Conservation (phyloP, 2,329 filamentous ascomycete genomes). For the Bipolaris cookei region DNA sequence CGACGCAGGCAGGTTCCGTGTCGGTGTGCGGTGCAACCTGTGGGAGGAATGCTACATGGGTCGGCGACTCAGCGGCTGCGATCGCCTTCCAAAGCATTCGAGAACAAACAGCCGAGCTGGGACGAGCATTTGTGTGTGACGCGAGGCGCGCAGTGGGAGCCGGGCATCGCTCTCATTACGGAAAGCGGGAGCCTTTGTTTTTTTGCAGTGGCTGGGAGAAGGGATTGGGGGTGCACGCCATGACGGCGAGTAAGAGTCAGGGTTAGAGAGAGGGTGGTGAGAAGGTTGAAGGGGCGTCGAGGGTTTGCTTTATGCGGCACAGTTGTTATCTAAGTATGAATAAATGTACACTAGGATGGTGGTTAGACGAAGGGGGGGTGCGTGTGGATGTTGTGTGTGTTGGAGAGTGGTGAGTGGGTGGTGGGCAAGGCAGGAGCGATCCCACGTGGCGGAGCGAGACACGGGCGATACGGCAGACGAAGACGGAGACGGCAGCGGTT, state of each 20-base stretch:
- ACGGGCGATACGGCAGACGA: background rate
- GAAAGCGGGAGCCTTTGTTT: conserved; percentile 12
- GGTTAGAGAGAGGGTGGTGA: background rate
- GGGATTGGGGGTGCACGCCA: conserved; percentile 1
- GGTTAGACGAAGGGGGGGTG: background rate
- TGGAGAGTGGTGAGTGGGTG: background rate
- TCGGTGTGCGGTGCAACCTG: conserved; percentile 19
- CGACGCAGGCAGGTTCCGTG: conserved; percentile 12
- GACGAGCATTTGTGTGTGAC: conserved; percentile 26
- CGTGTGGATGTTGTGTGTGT: background rate
- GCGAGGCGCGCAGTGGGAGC: conserved; percentile 28
- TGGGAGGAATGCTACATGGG: conserved; percentile 17
- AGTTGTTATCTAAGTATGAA: background rate
- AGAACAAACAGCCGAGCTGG: conserved; percentile 29
- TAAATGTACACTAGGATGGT: background rate
- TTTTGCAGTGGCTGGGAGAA: background rate
- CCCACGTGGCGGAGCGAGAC: conserved; percentile 13
- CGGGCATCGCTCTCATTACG: conserved; percentile 34
- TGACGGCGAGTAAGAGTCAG: background rate
- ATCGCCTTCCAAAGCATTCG: conserved; percentile 28
- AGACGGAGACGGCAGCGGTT: conserved; percentile 1
- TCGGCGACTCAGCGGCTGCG: conserved; percentile 10
- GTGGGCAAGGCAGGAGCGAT: conserved; percentile 9
- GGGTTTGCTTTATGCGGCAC: background rate
- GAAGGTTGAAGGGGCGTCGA: background rate